Base-by-base conservation (phyloP, 176 grass and related monocot species). In the Paspalum vaginatum region DNA sequence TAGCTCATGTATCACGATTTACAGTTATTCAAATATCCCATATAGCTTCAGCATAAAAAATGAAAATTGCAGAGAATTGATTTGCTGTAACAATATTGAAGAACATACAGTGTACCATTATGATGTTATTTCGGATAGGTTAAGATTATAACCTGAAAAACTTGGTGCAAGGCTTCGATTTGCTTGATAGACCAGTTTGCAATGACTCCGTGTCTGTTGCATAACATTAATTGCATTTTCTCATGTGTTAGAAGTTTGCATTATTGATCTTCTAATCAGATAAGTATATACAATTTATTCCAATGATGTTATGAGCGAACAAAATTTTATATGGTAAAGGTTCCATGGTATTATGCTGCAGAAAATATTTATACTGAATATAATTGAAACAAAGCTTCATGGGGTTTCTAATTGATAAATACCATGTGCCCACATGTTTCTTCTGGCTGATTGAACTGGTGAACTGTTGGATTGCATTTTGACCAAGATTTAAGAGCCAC, bases 91-190 rank as follows among this genome's bases (percentile, higher is more conserved):
- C 57, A 63, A 75, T 78, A 56, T 53, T 85, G 67, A 63, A 86
- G 81, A 81, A 78, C 24, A 61, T 93, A 89, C 41, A 91, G 64
- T 69, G 66, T 92, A 88, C 64, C 74, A 54, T 90, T 87, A n/a
- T 84, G 68, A 80, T 84, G 77, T 88, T 72, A 77, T 94, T 94
- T 90, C 84, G 61, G 62, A 84, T 88, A 76, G 76, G 85, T 94
- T 91, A 84, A 89, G 91, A 90, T 90, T 97, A 84, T 75, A 94
- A 97, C 94, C 94, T 94, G 91, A 97, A 97, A 94, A 90, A 97
- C 87, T 94, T 97, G 91, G 83, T 92, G 91, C 95, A 97, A 90
- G 95, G 95, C 95, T 97, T 97, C 83, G 83, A 89, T 97, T 97
- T 97, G 92, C 95, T 97, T 97, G 91, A 93, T 94, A 81, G 81